phyloP scores from a whole-genome alignment of 2,329 filamentous ascomycete species.

The Paecilomyces sp. region DNA sequence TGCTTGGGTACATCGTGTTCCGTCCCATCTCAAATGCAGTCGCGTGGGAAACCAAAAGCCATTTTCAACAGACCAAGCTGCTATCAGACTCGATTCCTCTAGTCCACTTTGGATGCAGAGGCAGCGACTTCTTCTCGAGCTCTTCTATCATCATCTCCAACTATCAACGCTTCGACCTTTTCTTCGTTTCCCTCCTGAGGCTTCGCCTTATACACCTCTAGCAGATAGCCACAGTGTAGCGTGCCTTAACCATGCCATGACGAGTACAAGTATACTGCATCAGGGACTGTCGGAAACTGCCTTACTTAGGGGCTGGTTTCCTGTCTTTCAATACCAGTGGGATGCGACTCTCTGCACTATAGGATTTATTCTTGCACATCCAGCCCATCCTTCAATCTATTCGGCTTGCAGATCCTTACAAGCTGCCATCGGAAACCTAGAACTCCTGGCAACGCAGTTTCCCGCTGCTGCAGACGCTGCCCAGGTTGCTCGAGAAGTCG shows the following conservation, averaged over 20 bases:
- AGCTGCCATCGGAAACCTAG: not conserved
- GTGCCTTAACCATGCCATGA: constrained; percentile 22
- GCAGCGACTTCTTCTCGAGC: constrained; percentile 30
- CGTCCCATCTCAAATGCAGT: constrained; percentile 25
- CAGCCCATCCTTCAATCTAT: not conserved
- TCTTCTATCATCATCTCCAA: constrained; percentile 28
- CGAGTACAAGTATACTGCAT: constrained; percentile 26
- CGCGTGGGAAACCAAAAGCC: constrained; percentile 19
- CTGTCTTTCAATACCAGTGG: constrained; percentile 2
- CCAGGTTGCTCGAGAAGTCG: not conserved
- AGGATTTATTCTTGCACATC: constrained; percentile 1
- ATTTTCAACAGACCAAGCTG: constrained; percentile 27
- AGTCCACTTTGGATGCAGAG: constrained; percentile 29
- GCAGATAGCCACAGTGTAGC: constrained; percentile 15
- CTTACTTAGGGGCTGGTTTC: not conserved
- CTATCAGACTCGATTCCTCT: constrained; percentile 20
- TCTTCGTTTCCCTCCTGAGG: constrained; percentile 19
- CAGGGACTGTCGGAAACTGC: constrained; percentile 13
- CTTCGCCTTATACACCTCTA: constrained; percentile 6
- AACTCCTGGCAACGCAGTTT: constrained; percentile 6
- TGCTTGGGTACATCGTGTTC: constrained; percentile 24
- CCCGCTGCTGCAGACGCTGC: not conserved
- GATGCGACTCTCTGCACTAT: constrained; percentile 1
- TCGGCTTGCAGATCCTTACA: constrained; percentile 1
- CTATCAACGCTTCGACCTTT: constrained; percentile 29